phyloP scores from a whole-genome alignment of 495 filamentous ascomycete genomes.

The Xylaria castorea region DNA sequence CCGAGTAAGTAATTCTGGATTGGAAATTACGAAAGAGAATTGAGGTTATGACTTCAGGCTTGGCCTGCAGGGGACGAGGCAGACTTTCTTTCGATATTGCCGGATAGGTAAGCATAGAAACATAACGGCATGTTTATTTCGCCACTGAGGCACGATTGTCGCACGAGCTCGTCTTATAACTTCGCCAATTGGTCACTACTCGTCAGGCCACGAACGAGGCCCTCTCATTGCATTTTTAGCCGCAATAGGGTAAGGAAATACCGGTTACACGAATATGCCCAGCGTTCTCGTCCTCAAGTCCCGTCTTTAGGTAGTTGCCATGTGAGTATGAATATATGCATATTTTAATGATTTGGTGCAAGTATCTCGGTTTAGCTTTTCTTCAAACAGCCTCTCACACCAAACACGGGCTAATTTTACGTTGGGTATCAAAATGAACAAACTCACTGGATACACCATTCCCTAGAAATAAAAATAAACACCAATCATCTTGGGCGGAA shows the following conservation, averaged over 20 bases:
- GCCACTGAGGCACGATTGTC: not conserved
- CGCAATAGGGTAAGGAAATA: not conserved
- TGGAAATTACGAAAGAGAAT: no score
- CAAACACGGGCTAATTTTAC: not conserved
- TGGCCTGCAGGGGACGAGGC: not conserved
- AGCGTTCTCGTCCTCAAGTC: not conserved
- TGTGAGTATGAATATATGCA: not conserved
- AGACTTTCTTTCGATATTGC: not conserved
- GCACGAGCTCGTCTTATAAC: not conserved
- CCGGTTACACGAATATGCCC: not conserved
- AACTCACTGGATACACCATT: not conserved
- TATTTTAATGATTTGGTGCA: not conserved
- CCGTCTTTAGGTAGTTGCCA: not conserved
- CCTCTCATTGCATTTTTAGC: not conserved
- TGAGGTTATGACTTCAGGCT: not conserved
- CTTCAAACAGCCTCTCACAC: not conserved
- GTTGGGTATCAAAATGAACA: not conserved
- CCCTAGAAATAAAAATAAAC: not conserved
- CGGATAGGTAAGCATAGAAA: not conserved
- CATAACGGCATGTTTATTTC: not conserved
- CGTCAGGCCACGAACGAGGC: not conserved
- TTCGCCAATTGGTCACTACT: not conserved
- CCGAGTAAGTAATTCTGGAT: no score
- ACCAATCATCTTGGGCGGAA: not conserved
- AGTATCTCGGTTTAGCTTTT: not conserved